Evolutionary conservation across 371 early-diverging fungal genomes (phyloP).

Genomic region (Lichtheimia hyalospora): DNA sequence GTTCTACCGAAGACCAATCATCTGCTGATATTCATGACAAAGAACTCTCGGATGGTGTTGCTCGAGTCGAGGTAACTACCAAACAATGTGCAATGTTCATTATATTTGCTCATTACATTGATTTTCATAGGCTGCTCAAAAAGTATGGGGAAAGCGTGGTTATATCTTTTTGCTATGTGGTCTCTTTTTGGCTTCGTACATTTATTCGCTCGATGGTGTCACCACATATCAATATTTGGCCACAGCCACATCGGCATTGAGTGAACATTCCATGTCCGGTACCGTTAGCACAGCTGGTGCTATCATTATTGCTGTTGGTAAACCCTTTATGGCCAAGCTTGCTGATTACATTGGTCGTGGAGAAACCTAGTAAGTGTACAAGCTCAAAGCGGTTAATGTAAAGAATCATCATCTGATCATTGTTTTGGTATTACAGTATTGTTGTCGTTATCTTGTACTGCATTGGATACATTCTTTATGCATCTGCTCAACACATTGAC

Average conservation of each 20-base stretch:
- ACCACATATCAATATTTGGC: conserved; percentile 18
- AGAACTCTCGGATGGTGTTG: too few relatives aligned
- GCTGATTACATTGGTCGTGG: conserved; percentile 24
- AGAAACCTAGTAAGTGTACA: conserved; percentile 15
- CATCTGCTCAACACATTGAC: conserved; percentile 11
- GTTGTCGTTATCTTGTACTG: conserved; percentile 10
- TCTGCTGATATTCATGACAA: too few relatives aligned
- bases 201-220: conserved; percentile 18
- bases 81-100: too few relatives aligned
- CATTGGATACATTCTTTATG: conserved; percentile 20
- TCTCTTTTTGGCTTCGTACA: conserved; percentile 12
- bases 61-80: too few relatives aligned
- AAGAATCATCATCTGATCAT: not conserved
- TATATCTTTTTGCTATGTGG: conserved; percentile 11
- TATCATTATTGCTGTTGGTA: conserved; percentile 19
- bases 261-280: conserved; percentile 17
- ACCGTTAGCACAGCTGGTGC: conserved; percentile 16
- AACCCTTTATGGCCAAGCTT: conserved; percentile 22
- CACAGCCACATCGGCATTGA: conserved; percentile 11
- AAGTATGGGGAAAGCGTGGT: conserved; percentile 19
- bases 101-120: too few relatives aligned
- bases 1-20: too few relatives aligned
- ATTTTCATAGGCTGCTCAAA: conserved; percentile 15
- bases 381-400: not conserved
- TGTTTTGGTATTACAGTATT: conserved; percentile 2